Conservation (phyloP, 768 basidiomycete species). For the Dioszegia crocea region DNA sequence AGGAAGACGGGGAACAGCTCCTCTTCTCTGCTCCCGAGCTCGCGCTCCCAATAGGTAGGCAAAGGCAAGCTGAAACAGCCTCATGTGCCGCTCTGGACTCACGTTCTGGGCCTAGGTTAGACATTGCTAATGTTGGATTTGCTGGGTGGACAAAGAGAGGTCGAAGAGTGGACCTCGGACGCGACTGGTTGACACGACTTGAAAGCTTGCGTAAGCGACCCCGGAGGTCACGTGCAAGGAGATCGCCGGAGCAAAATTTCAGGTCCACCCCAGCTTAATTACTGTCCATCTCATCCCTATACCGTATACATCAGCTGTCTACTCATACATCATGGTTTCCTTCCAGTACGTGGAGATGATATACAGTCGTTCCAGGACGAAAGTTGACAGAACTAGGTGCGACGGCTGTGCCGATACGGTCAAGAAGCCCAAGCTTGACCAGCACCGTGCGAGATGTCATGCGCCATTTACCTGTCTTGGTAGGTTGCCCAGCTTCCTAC, state of each 20-base stretch:
- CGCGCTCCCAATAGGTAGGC: too few relatives aligned
- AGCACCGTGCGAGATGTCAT: slow-evolving; percentile 55
- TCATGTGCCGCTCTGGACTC: background rate
- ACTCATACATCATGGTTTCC: slow-evolving; percentile 59
- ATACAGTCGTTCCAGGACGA: slow-evolving; percentile 6
- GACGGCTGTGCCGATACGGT: slow-evolving; percentile 80
- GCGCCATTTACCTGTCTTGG: slow-evolving; percentile 47
- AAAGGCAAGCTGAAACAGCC: too few relatives aligned
- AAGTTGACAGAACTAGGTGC: slow-evolving; percentile 55
- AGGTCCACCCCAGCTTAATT: background rate
- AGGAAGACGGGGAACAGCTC: too few relatives aligned
- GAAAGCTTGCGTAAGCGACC: background rate
- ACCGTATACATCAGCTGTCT: too few relatives aligned
- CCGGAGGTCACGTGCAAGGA: too few relatives aligned
- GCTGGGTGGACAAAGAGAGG: background rate
- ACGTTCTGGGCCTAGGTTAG: slow-evolving; percentile 6
- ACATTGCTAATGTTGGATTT: background rate
- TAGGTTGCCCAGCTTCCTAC: slow-evolving; percentile 13
- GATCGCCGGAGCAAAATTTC: too few relatives aligned
- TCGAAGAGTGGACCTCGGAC: background rate
- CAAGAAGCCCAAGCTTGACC: slow-evolving; percentile 89
- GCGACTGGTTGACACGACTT: background rate
- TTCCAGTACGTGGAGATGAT: slow-evolving; percentile 56
- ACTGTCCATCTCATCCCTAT: background rate
- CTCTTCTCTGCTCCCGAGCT: too few relatives aligned